Evolutionary conservation across 257 asterid species (phyloP).

Genomic region (Solanum paucissectum): DNA sequence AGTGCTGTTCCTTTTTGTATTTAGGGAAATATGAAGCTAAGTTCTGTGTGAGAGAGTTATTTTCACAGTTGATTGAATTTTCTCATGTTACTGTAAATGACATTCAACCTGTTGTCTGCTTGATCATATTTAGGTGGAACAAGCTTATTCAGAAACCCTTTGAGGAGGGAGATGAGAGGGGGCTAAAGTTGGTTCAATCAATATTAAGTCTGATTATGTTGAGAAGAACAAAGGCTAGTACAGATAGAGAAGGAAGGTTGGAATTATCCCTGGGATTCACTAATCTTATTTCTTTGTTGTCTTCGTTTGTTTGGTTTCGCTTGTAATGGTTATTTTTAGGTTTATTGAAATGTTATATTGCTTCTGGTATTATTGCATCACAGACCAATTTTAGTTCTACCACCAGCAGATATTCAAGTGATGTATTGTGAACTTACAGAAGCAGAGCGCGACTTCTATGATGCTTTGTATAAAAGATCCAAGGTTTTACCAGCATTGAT

Average conservation of each 20-base stretch:
- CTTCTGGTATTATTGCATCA: slow-evolving; percentile 2
- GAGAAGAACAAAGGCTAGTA: slow-evolving; percentile 90
- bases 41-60: not conserved
- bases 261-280: slow-evolving; percentile 3
- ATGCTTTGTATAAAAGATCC: slow-evolving; percentile 81
- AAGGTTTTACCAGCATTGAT: slow-evolving; percentile 39
- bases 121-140: slow-evolving; percentile 66
- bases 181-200: slow-evolving; percentile 73
- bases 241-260: slow-evolving; percentile 86
- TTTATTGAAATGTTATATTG: slow-evolving; percentile 1
- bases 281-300: not conserved
- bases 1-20: not conserved
- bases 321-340: slow-evolving; percentile 3
- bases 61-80: not conserved
- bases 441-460: slow-evolving; percentile 83
- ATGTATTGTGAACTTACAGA: slow-evolving; percentile 76
- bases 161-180: slow-evolving; percentile 95
- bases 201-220: slow-evolving; percentile 82
- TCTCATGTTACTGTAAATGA: not conserved
- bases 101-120: not conserved
- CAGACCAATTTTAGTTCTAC: slow-evolving; percentile 93
- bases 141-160: slow-evolving; percentile 91
- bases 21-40: not conserved
- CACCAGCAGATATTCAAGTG: slow-evolving; percentile 86
- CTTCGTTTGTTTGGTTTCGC: not conserved